Base-by-base conservation (phyloP, 371 early-diverging fungal species). In the Mucor mucedo region DNA sequence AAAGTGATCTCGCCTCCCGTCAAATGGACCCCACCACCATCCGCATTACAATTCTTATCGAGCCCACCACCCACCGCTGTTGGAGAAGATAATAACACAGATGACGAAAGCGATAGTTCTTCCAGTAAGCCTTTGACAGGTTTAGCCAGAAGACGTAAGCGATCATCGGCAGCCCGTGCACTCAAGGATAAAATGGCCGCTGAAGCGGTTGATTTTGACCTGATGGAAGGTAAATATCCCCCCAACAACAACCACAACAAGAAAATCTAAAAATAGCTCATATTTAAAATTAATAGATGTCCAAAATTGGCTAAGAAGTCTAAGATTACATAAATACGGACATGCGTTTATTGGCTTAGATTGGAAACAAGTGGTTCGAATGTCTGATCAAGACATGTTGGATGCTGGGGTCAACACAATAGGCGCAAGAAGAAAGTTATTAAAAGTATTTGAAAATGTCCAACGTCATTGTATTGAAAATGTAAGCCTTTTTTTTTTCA, bases 261-360 rank as follows among this genome's bases (percentile, higher is more conserved):
- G 13, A 28, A 10, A 59, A 33, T 27, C 54, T 56, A 30, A 33
- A 21, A 52, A 14, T 47, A 47, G 47, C n/a, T 21, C 35, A 27
- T n/a, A 10, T 42, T 45, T 16, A 16, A 0, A 50, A 30, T 45
- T 40, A 16, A 16, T 63, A 89, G 97, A 98, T 80, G 91, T 96
- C 62, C 95, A 96, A 30, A 85, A 85, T 47, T 98, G 97, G 97
- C 82, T 98, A 57, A 84, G 94, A 55, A 88, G 89, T 62, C 80
- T 97, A 48, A 87, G 98, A 39, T 79, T 98, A 67, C 98, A 98
- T 82, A 98, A 97, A 80, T 98, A 98, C 79, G 91, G 93, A 2
- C 78, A 85, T 54, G 85, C 93, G 14, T 96, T 98, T 79, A 89
- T 92, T 42, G 89, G 88, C 13, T 84, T 94, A 84, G 79, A 88